Percentiles rank a stretch among this genome's conserved stretches.
Conservation (phyloP, 176 grass and related monocot species). For the Oryza longistaminata region DNA sequence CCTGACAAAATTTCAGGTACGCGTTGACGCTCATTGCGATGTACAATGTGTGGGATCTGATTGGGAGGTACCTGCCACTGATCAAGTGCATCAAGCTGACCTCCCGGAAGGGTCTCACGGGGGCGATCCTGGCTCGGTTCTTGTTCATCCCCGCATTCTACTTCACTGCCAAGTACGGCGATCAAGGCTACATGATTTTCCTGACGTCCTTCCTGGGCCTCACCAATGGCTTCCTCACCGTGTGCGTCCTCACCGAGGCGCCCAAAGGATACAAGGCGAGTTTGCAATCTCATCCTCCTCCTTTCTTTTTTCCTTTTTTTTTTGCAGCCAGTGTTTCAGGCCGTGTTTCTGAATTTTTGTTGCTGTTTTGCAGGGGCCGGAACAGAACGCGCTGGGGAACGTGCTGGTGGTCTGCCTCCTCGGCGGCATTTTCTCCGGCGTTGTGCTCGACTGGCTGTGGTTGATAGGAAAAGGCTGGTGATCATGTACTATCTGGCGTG, state of each 20-base stretch:
- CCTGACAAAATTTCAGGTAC: slow-evolving; percentile 54
- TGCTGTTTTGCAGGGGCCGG: slow-evolving; percentile 52
- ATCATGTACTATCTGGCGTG: not conserved
- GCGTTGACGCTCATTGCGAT: slow-evolving; percentile 60
- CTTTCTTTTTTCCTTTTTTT: too few species aligned
- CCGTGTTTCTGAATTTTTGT: not conserved
- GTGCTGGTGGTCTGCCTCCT: slow-evolving; percentile 71
- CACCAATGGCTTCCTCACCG: slow-evolving; percentile 71
- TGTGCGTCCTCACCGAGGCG: slow-evolving; percentile 69
- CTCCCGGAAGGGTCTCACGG: slow-evolving; percentile 47
- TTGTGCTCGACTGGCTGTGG: slow-evolving; percentile 81
- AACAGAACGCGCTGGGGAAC: slow-evolving; percentile 81
- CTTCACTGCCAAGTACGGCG: slow-evolving; percentile 75
- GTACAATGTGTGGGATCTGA: slow-evolving; percentile 70
- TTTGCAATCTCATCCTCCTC: not conserved
- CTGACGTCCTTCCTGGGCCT: slow-evolving; percentile 71
- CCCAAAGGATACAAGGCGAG: slow-evolving; percentile 70
- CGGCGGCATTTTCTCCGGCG: slow-evolving; percentile 66
- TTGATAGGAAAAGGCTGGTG: slow-evolving; percentile 82
- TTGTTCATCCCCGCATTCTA: slow-evolving; percentile 78
- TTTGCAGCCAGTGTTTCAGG: not conserved
- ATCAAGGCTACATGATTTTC: slow-evolving; percentile 81
- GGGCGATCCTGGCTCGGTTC: slow-evolving; percentile 48
- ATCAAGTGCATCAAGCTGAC: slow-evolving; percentile 50
- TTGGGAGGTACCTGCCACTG: slow-evolving; percentile 72